Base-by-base conservation (phyloP, 2,329 filamentous ascomycete species). In the Fusarium nematophilum region DNA sequence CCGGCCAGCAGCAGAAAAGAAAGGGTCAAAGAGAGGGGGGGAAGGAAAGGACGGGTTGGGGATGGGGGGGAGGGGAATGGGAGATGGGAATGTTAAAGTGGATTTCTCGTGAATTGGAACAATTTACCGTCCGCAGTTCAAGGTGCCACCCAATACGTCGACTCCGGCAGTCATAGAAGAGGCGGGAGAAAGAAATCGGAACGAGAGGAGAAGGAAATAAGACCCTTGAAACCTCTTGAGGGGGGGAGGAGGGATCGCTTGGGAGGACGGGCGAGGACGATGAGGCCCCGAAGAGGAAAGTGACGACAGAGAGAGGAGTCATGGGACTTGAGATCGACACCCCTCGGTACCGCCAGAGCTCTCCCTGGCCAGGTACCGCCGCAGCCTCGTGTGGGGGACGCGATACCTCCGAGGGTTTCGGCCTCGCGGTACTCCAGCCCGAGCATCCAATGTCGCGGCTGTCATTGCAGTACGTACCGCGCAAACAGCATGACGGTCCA, bases 281-380 rank as follows among this genome's bases (percentile, higher is more conserved):
- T 56, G 51, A 21, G 46, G 43, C 40, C 52, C 54, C 14, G 55
- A 62, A 50, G 18, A 42, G 59, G 62, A 62, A 64, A 67, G 66
- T 69, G 66, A 65, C 64, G 66, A 69, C 66, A 64, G 36, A 47
- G 50, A 44, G 57, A 44, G 56, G 57, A 62, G 59, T 68, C 64
- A 67, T 61, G 62, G 29, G 62, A 65, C 61, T 52, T 48, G 27
- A 25, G 57, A 62, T 64, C 61, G 53, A 17, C 57, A 57, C 34
- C 51, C 43, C 23, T 50, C 18, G 30, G 52, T 64, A 64, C 61
- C 9, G 11, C 11, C 44, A 23, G 21, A 25, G 23, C 15, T 37
- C 25, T 25, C 33, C 38, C 27, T 52, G 25, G 18, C 5, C 18
- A 64, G 39, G 61, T 64, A 53, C 25, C 23, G n/a, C 33, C 48